Evolutionary conservation across 2,329 filamentous ascomycete species (phyloP), one percentile per base, ranked within the genome.

Genomic region (Cercospora sp.): DNA sequence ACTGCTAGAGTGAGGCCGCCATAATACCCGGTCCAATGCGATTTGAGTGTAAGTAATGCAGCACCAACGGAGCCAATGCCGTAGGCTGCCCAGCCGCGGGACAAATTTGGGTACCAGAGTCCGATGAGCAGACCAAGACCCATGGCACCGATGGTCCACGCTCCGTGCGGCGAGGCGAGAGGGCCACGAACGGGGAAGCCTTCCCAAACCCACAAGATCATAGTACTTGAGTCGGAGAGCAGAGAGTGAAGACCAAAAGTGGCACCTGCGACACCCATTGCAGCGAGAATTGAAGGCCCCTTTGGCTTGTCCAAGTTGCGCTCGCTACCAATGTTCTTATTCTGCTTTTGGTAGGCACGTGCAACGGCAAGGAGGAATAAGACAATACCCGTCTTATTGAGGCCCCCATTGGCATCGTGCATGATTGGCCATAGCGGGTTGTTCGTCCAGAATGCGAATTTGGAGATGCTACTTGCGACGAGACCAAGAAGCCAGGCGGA

Each of bases 181-280:
- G 95, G 95, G 6, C 95, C 95, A 60, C 91, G 89, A 48, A 98
- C 88, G 13, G 95, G 95, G 75, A 91, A 99, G 6, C 95, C 95
- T 74, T 97, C 93, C 95, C 95, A 99, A 2, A 93, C 93, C 95
- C 95, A 99, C 16, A 94, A 86, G 67, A 98, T 97, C 93, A 99
- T 98, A 64, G 95, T 99, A 82, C 95, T 98, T 0, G 94, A 97
- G 78, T 99, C 95, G 0, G 95, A 97, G 10, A 99, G 86, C 9
- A 99, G 84, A 1, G 94, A 97, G 78, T 98, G 95, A 76, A 98
- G 85, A 5, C 87, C 92, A 76, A 99, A 99, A 76, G 97, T 86
- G 7, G 97, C 80, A 31, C 93, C 94, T 26, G 88, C 93, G 65
- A 98, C 80, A 68, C 95, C 93, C 60, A 95, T 80, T 9, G 89